These are phyloP conservation scores for Malassezia nana DNA, from an alignment of 1,284 basidiomycete species.

Conservation along the genomic window DNA sequence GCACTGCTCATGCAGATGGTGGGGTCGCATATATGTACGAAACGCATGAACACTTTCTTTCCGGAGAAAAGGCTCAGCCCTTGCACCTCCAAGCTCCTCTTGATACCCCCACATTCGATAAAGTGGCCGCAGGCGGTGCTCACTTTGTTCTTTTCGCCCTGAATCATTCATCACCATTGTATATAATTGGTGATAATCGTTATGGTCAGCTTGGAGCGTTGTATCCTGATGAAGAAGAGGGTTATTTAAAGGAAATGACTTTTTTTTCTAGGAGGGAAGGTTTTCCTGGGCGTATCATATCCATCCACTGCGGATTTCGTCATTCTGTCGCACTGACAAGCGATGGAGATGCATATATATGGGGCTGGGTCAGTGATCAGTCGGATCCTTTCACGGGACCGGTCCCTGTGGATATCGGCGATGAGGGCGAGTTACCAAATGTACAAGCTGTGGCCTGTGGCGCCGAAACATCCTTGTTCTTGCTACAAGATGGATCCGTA, in stretches of 20 bases:
- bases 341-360: conserved; percentile 4
- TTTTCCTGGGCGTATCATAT: not conserved
- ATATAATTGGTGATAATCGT: conserved; percentile 1
- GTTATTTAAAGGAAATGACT: not conserved
- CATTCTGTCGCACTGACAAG: not conserved
- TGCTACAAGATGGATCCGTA: not conserved
- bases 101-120: not conserved
- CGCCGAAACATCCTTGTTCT: not conserved
- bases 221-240: not conserved
- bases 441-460: not conserved
- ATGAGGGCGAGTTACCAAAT: not conserved
- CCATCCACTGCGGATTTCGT: conserved; percentile 1
- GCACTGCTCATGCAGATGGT: not conserved
- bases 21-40: not conserved
- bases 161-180: not conserved
- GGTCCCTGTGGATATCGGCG: not conserved
- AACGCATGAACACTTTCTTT: not conserved
- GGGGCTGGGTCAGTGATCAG: conserved; percentile 3
- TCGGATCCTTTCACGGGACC: not conserved
- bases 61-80: not conserved
- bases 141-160: conserved; percentile 2
- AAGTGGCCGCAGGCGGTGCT: conserved; percentile 1
- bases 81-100: not conserved
- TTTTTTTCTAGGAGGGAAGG: conserved; percentile 4
- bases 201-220: conserved; percentile 6